Percentiles rank a stretch among this genome's conserved stretches.
Evolutionary conservation across 2,329 filamentous ascomycete species (phyloP).

Genomic region (Cladosporium sp.): DNA sequence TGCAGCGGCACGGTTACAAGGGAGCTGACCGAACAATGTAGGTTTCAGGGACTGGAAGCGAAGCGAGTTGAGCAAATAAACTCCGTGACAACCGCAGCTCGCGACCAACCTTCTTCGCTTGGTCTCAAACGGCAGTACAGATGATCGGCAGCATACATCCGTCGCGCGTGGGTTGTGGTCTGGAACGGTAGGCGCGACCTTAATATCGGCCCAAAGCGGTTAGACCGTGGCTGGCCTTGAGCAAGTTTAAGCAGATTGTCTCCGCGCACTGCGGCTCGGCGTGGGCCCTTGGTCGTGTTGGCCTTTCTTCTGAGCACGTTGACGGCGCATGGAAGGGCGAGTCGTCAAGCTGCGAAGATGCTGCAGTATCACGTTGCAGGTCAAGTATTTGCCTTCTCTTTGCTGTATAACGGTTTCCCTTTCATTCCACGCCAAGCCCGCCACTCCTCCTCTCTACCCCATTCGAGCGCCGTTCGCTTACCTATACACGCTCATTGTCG

Average conservation of each 20-base stretch:
- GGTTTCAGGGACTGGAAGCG: constrained; percentile 2
- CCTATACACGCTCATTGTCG: constrained; percentile 2
- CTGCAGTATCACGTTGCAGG: neutral
- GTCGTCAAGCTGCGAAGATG: neutral
- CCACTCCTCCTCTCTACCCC: neutral
- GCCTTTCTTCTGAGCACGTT: constrained; percentile 5
- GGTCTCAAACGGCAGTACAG: neutral
- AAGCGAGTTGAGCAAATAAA: constrained; percentile 6
- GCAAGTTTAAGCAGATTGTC: constrained; percentile 16
- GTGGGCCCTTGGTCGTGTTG: neutral
- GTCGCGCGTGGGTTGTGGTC: neutral
- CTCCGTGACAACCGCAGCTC: constrained; percentile 5
- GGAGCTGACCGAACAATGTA: constrained; percentile 5
- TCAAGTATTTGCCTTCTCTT: constrained; percentile 14
- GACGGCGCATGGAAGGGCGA: neutral
- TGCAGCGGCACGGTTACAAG: neutral
- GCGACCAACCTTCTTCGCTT: neutral
- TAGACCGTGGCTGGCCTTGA: constrained; percentile 4
- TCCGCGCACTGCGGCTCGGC: neutral
- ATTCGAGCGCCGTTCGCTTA: constrained; percentile 8
- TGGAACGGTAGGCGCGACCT: neutral
- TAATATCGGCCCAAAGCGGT: constrained; percentile 6
- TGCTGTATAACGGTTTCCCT: neutral
- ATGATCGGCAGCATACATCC: neutral
- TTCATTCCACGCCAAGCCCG: constrained; percentile 6